Base-by-base conservation (phyloP, 495 filamentous ascomycete species). In the Achaetomiella virescens region DNA sequence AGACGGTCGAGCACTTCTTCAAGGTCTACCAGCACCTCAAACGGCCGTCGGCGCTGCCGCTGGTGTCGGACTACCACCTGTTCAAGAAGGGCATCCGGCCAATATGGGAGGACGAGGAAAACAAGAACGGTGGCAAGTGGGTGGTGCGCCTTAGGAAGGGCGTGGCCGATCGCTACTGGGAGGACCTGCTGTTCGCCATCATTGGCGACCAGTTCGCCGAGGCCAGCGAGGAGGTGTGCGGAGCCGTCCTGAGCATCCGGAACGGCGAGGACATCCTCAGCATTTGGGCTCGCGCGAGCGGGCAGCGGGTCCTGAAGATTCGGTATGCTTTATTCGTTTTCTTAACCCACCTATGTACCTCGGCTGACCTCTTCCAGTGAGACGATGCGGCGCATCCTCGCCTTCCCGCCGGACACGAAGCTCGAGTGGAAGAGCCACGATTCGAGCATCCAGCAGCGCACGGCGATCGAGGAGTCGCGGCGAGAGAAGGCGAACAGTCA, bases 31-130 rank as follows among this genome's bases (percentile, higher is more conserved):
- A 81, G 22, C 92, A 97, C 69, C 78, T 98, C 48, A 95, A 95
- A 69, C 84, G 89, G 17, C 95, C 93, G 2, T 96, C 89, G 40
- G 74, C 81, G 14, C 77, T 98, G 46, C 93, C 93, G 10, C 85
- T 90, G 20, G 93, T 97, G 27, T 96, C 91, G 14, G 93, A 98
- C 67, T 98, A 97, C 68, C 95, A 97, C 69, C 85, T 98, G 50
- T 98, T 98, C 75, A 95, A 93, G 77, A 90, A 95, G 65, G 95
- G 91, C 45, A 91, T 97, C 27, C 84, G 93, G 55, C 93, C 93
- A 36, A 93, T 97, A 66, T 98, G 93, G 93, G 93, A 98, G 72
- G 93, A 98, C 64, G 89, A 96, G 48, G 90, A 92, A 62, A 98
- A 98, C 73, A 95, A 89, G 74, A 81, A 84, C 50, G 93, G 93